Percentiles rank a stretch among this genome's conserved stretches.
Evolutionary conservation across 2,329 filamentous ascomycete genomes (phyloP).

Genomic region (Fonsecaea monophora): DNA sequence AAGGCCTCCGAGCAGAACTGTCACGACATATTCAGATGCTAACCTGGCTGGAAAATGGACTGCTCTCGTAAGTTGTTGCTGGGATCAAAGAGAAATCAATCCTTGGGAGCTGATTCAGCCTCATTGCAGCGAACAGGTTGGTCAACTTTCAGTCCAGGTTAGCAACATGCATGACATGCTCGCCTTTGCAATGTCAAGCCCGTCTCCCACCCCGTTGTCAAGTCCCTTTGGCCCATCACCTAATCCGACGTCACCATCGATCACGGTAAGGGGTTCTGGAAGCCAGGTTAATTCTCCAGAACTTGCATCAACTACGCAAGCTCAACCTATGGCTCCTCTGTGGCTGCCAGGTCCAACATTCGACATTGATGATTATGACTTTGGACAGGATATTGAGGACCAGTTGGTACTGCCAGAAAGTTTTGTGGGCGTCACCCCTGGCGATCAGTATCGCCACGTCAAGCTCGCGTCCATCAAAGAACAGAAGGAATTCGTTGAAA

Average conservation of each 20-base stretch:
- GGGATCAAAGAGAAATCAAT: neutral
- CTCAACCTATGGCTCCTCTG: conserved; percentile 2
- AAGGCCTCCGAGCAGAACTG: conserved; percentile 19
- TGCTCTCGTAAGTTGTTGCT: conserved; percentile 19
- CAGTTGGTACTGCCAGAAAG: conserved; percentile 15
- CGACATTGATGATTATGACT: conserved; percentile 11
- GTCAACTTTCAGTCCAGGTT: conserved; percentile 11
- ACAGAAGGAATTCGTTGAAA: conserved; percentile 15
- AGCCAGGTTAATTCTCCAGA: conserved; percentile 8
- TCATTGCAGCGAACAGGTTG: conserved; percentile 14
- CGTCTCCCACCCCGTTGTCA: conserved; percentile 10
- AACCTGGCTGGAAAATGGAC: conserved; percentile 13
- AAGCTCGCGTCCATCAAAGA: conserved; percentile 19
- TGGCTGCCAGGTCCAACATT: conserved; percentile 15
- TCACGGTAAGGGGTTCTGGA: neutral
- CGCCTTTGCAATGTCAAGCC: conserved; percentile 17
- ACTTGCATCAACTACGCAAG: conserved; percentile 6
- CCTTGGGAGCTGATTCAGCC: neutral
- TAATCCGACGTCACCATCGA: conserved; percentile 6
- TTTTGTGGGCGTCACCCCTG: conserved; percentile 15
- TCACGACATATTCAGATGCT: conserved; percentile 19
- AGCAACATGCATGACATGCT: conserved; percentile 18
- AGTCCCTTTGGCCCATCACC: conserved; percentile 17
- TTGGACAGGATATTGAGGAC: conserved; percentile 10
- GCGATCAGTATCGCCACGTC: conserved; percentile 25